phyloP scores from a whole-genome alignment of 768 basidiomycete species.

The Mycena maculata region DNA sequence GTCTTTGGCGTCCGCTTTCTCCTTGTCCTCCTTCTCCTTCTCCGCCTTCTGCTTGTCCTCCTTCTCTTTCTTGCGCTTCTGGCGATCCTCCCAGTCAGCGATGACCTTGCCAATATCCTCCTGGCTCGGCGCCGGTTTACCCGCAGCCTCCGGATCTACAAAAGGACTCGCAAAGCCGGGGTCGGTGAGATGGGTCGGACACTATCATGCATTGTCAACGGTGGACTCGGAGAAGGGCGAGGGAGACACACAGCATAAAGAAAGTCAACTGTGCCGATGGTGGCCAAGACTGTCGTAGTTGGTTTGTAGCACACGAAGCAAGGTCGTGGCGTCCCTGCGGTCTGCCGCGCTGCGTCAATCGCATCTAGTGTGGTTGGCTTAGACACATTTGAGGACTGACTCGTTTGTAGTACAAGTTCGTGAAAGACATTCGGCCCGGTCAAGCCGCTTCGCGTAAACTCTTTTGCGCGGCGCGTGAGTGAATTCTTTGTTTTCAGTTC shows the following conservation, averaged over 20 bases:
- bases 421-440: constrained; percentile 69
- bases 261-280: constrained; percentile 85
- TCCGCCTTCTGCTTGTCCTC: constrained; percentile 61
- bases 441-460: constrained; percentile 19
- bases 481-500: no score
- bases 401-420: constrained; percentile 91
- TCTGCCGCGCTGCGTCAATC: constrained; percentile 67
- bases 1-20: constrained; percentile 52
- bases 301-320: constrained; percentile 82
- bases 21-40: constrained; percentile 54
- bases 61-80: constrained; percentile 68
- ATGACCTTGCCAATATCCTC: constrained; percentile 85
- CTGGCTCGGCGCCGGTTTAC: constrained; percentile 59
- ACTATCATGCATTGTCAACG: constrained; percentile 41
- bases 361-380: constrained; percentile 3
- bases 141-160: constrained; percentile 40
- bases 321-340: constrained; percentile 79
- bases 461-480: no score
- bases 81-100: constrained; percentile 83
- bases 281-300: constrained; percentile 87
- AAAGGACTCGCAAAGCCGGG: constrained; percentile 75
- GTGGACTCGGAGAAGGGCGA: no score
- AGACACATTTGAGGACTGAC: constrained; percentile 56
- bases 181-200: constrained; percentile 84
- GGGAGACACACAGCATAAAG: constrained; percentile 63